A percentile compares a stretch with the other conserved stretches of the same genome.
phyloP scores from a whole-genome alignment of 73 alveolate species.

The Effrenium voratum region DNA sequence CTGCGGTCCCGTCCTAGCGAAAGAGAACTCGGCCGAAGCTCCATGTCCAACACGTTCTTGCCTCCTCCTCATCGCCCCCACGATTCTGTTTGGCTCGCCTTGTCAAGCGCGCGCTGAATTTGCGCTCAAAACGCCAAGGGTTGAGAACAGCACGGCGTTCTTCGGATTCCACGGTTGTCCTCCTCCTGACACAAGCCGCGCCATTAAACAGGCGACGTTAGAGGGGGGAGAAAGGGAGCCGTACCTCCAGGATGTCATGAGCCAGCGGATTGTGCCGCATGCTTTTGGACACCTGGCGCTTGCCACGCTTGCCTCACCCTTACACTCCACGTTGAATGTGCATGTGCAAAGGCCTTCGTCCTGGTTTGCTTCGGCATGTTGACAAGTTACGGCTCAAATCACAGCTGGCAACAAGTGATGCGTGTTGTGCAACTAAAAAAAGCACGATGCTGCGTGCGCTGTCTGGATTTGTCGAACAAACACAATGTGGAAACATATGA shows the following conservation, averaged over 20 bases:
- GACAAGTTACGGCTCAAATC: not conserved
- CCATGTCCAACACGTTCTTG: not conserved
- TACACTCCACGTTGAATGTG: not conserved
- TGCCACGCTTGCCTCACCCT: not conserved
- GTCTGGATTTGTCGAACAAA: too few relatives aligned
- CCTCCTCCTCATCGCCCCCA: slow-evolving; percentile 41
- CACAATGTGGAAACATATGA: too few relatives aligned
- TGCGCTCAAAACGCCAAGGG: not conserved
- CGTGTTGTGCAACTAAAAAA: too few relatives aligned
- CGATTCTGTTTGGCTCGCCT: slow-evolving; percentile 42
- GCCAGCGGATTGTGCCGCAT: slow-evolving; percentile 83
- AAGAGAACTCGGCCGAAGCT: not conserved
- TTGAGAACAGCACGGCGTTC: slow-evolving; percentile 29
- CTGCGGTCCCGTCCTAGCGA: slow-evolving; percentile 14
- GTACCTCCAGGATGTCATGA: slow-evolving; percentile 68
- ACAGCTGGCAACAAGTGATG: too few relatives aligned
- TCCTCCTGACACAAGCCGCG: slow-evolving; percentile 5
- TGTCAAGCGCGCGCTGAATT: not conserved
- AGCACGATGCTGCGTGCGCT: too few relatives aligned
- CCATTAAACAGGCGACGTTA: not conserved
- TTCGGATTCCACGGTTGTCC: slow-evolving; percentile 57
- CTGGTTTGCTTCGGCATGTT: not conserved
- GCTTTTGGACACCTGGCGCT: slow-evolving; percentile 23
- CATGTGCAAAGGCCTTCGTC: not conserved
- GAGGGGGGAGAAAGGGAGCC: not conserved